Evolutionary conservation across 2,329 filamentous ascomycete species (phyloP), one percentile per base, ranked within the genome.

Genomic region (Aspergillus sp.): DNA sequence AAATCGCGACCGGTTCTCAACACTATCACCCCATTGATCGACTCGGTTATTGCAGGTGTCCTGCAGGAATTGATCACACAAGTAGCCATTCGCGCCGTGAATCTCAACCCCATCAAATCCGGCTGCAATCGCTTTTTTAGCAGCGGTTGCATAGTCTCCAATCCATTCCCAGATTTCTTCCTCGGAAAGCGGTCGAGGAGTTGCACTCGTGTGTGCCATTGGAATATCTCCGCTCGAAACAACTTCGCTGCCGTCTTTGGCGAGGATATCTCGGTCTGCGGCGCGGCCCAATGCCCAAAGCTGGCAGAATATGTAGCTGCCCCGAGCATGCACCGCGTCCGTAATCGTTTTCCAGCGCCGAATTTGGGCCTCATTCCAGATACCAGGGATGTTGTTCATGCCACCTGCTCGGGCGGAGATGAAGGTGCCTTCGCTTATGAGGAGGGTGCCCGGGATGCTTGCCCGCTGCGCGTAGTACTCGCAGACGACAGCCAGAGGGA

Each of bases 281-380:
- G 80, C 78, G 9, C 87, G 80, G 1, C 87, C 86, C 15, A 83
- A 73, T 0, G 80, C 80, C 75, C 83, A 87, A 0, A 89, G 73
- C 64, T 89, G 87, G 3, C 79, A 74, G 70, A 78, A 87, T 22
- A 88, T 84, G 65, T 77, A 84, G 17, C 78, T 80, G 1, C 82
- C 83, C 58, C 84, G 85, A 22, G 74, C 74, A 64, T 90, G 87
- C 0, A 89, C 84, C 1, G 81, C 82, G n/a, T 84, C 79, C 3
- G 81, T 85, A 44, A 89, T 74, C 1, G 76, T 70, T 61, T 79
- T 83, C 87, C 86, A 89, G 0, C 75, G 81, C 0, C 73, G 74
- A 18, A 86, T 73, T 58, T 88, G 84, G 8, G 75, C 77, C 0
- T 78, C 70, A 11, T 68, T 80, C 66, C 78, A 86, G 58, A 86